phyloP scores from a whole-genome alignment of 257 asterid species.

The Dorcoceras hygrometricum region DNA sequence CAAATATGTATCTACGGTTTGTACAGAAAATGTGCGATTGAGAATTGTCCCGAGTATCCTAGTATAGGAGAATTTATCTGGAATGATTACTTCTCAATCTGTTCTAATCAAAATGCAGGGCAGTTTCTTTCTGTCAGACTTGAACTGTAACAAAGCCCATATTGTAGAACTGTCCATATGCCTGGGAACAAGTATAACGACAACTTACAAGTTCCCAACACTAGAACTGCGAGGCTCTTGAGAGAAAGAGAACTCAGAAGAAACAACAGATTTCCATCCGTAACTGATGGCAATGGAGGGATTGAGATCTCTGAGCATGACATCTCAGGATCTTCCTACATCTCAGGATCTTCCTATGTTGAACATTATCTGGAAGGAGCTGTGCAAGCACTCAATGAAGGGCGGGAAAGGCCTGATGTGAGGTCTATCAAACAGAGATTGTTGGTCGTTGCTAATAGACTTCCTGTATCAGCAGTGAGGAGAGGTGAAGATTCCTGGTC shows the following conservation, averaged over 20 bases:
- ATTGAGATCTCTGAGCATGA: slow-evolving; percentile 43
- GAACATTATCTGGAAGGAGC: slow-evolving; percentile 69
- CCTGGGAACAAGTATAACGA: slow-evolving; percentile 73
- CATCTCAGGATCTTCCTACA: slow-evolving; percentile 32
- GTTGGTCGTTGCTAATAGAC: slow-evolving; percentile 93
- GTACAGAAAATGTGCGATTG: slow-evolving; percentile 15
- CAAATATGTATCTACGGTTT: slow-evolving; percentile 18
- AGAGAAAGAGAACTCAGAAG: slow-evolving; percentile 63
- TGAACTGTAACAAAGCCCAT: slow-evolving; percentile 38
- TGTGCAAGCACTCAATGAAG: slow-evolving; percentile 49
- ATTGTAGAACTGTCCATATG: slow-evolving; percentile 47
- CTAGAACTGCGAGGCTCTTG: slow-evolving; percentile 64
- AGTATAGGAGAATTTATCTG: slow-evolving; percentile 23
- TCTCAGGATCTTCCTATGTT: slow-evolving; percentile 34
- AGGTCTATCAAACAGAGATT: slow-evolving; percentile 66
- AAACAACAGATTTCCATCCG: slow-evolving; percentile 39
- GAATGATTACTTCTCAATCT: slow-evolving; percentile 33
- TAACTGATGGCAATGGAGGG: slow-evolving; percentile 40
- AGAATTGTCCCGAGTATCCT: slow-evolving; percentile 22
- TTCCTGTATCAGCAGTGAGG: slow-evolving; percentile 95
- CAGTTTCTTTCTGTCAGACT: slow-evolving; percentile 37
- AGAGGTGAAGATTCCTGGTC: slow-evolving; percentile 92
- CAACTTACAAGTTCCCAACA: slow-evolving; percentile 36
- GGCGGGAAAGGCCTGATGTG: slow-evolving; percentile 58
- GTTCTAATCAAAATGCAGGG: slow-evolving; percentile 56